Base-by-base conservation (phyloP, 164 flowering plant genomes). In the Hamamelis virginiana region DNA sequence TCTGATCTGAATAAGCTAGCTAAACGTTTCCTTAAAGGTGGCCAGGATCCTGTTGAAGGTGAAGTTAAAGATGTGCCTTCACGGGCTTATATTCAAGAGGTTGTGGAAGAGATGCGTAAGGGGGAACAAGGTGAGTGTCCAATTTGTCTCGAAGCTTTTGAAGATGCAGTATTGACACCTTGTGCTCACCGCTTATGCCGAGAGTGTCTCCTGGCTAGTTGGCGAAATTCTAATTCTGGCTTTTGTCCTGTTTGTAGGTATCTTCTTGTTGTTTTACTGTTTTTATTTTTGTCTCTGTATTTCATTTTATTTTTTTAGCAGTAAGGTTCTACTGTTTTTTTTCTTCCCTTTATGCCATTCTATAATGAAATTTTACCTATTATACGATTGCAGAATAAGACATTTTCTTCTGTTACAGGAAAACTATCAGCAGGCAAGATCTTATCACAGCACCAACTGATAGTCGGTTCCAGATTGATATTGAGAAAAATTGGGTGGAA, bases 181-280 rank as follows among this genome's bases (percentile, higher is more conserved):
- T 95, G 99, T 86, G 98, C 98, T 78, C 99, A 95, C 69, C 84
- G 91, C 11, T 64, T 95, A 61, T 95, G 99, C 72, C 90, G 99
- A 51, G 98, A 95, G 77, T 92, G 99, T 63, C 91, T 95, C 19
- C 78, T 95, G 78, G 90, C 90, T 26, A 95, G 98, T 78, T 95
- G 97, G 99, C 86, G 88, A 72, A 89, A 75, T 81, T 62, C 83
- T 60, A 64, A 78, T 50, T 86, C 92, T 78, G 99, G 99, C 56
- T 84, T 88, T 76, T 95, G 98, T 70, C 99, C 99, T 77, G 95
- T 95, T 75, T 95, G 99, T 70, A 91, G 98, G 99, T 93, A 90
- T 74, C 50, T 61, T 65, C 62, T 38, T 28, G 67, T 59, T 21
- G 41, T 69, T 57, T 11, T 53, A 22, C 25, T 73, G 28, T 41